Conservation (phyloP, 139 green algal genomes). For the Coelastrella sp. region DNA sequence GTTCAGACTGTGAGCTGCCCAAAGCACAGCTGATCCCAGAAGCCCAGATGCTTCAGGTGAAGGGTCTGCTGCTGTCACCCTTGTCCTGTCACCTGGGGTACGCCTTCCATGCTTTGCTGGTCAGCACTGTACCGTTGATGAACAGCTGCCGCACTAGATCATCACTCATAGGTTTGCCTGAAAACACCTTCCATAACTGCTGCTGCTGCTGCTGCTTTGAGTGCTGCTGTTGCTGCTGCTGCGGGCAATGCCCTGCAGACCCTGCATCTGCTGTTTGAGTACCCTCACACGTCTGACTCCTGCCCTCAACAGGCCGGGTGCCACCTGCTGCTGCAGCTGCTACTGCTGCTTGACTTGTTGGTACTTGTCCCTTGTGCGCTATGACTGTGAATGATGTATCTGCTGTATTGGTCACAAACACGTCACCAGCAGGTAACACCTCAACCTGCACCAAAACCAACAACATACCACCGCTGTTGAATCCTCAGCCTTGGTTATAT, state of each 20-base stretch:
- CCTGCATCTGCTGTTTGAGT: slow-evolving; percentile 2
- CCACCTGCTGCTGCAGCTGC: background rate
- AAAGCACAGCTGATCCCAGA: too few species aligned
- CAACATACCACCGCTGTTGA: too few species aligned
- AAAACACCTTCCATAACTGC: slow-evolving; percentile 70
- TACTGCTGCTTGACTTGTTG: background rate
- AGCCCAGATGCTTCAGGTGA: too few species aligned
- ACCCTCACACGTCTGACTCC: background rate
- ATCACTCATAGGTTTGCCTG: slow-evolving; percentile 39
- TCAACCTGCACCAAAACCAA: background rate
- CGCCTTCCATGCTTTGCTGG: slow-evolving; percentile 55
- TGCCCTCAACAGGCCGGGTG: background rate
- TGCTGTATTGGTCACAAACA: slow-evolving; percentile 64
- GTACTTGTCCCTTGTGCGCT: background rate
- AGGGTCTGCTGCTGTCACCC: background rate
- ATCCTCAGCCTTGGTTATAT: too few species aligned
- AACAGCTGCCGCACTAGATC: slow-evolving; percentile 64
- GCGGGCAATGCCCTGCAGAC: background rate
- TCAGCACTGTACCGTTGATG: slow-evolving; percentile 42
- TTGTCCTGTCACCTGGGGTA: slow-evolving; percentile 57
- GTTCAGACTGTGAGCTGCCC: too few species aligned
- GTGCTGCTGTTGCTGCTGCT: slow-evolving; percentile 30
- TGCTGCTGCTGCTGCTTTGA: slow-evolving; percentile 27
- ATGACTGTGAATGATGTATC: slow-evolving; percentile 57
- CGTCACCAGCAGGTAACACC: slow-evolving; percentile 19